phyloP scores from a whole-genome alignment of 2,329 filamentous ascomycete genomes.

The Zymoseptoria brevis region DNA sequence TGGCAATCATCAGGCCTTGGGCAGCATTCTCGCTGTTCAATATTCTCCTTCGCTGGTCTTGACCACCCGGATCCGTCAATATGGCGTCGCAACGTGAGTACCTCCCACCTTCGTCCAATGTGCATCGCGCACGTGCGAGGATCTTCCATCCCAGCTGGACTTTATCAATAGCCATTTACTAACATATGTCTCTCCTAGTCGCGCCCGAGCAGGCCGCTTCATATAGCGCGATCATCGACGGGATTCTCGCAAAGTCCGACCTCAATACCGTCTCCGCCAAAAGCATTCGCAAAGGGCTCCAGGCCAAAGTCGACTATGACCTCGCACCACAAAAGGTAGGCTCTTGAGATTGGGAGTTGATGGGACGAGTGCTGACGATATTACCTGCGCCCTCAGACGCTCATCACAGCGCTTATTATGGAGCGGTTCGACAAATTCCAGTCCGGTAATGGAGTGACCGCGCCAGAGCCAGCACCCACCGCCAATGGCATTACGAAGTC shows the following conservation, averaged over 20 bases:
- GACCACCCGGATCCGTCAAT: not conserved
- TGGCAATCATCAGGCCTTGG: not conserved
- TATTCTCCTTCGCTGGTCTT: not conserved
- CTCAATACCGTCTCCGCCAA: conserved; percentile 59
- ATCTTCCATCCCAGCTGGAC: not conserved
- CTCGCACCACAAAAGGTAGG: conserved; percentile 54
- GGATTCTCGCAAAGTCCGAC: conserved; percentile 52
- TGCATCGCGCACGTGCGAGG: not conserved
- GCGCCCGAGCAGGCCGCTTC: conserved; percentile 24
- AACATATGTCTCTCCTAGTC: conserved; percentile 13
- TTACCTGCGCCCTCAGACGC: conserved; percentile 29
- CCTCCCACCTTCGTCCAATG: not conserved
- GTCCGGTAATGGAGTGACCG: conserved; percentile 12
- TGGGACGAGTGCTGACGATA: not conserved
- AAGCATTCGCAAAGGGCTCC: conserved; percentile 55
- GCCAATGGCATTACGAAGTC: conserved; percentile 26
- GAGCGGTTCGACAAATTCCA: conserved; percentile 44
- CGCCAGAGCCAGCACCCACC: conserved; percentile 33
- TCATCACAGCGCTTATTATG: conserved; percentile 42
- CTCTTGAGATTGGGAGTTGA: not conserved
- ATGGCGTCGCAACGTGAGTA: not conserved
- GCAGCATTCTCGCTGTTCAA: not conserved
- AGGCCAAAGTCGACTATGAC: conserved; percentile 53
- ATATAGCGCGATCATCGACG: conserved; percentile 53
- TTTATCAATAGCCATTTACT: not conserved